Conservation (phyloP, 495 filamentous ascomycete species). For the Penicillium turbatum region DNA sequence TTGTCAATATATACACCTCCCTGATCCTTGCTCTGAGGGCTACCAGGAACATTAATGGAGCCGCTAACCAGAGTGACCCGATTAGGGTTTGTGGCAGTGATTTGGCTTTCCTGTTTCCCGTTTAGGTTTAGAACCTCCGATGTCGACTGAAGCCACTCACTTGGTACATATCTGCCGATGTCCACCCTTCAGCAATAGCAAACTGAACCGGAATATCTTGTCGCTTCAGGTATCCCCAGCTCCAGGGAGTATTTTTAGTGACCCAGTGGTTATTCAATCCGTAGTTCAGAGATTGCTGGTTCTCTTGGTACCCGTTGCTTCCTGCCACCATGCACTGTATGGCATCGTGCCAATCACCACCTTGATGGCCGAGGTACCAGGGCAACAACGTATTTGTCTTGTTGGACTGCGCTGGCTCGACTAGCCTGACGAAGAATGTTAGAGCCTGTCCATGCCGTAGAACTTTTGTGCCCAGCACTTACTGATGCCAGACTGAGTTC, state of each 20-base stretch:
- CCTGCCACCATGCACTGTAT: conserved; percentile 55
- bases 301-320: conserved; percentile 46
- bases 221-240: conserved; percentile 48
- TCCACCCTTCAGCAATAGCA: conserved; percentile 52
- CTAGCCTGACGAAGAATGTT: conserved; percentile 7
- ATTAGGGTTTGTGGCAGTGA: conserved; percentile 53
- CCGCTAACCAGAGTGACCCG: conserved; percentile 52
- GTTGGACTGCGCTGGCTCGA: conserved; percentile 20
- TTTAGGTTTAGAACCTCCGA: neutral
- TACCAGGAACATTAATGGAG: conserved; percentile 49
- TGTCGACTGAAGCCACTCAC: conserved; percentile 9
- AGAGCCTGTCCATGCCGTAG: neutral
- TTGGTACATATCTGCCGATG: conserved; percentile 54
- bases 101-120: conserved; percentile 40
- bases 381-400: conserved; percentile 41
- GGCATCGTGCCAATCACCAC: conserved; percentile 41
- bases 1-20: conserved; percentile 55
- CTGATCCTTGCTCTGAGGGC: conserved; percentile 39
- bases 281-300: conserved; percentile 48
- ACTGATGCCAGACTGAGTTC: conserved; percentile 47
- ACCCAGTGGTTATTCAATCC: conserved; percentile 52
- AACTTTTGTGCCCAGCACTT: conserved; percentile 11
- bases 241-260: conserved; percentile 50
- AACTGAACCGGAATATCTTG: conserved; percentile 51
- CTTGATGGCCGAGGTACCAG: conserved; percentile 51